Percentiles rank a stretch among this genome's conserved stretches.
These are phyloP conservation scores for Rhodotorula toruloides DNA, from an alignment of 768 basidiomycete genomes.

Conservation along the genomic window DNA sequence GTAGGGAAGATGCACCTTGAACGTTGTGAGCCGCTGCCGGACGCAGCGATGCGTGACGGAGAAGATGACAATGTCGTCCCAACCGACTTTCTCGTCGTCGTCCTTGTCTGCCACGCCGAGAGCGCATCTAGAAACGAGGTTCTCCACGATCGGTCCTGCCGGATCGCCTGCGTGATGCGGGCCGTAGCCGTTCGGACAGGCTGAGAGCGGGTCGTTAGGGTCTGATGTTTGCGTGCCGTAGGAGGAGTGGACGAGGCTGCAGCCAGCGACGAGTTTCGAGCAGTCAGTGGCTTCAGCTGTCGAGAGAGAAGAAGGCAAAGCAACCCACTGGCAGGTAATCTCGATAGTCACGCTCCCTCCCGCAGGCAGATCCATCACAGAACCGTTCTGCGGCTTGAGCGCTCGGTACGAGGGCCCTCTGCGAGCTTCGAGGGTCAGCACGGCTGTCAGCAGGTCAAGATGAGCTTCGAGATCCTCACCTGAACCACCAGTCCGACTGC, in stretches of 20 bases:
- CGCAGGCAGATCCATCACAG: background rate
- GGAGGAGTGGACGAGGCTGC: background rate
- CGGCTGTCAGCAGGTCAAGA: too few relatives aligned
- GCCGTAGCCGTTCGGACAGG: background rate
- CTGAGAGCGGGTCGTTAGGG: background rate
- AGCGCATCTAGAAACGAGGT: conserved; percentile 38
- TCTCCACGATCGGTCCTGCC: background rate
- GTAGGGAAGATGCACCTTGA: too few relatives aligned
- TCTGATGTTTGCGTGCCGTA: background rate
- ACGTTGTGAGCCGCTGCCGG: conserved; percentile 34
- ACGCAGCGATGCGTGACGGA: conserved; percentile 43
- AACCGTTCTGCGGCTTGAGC: conserved; percentile 1
- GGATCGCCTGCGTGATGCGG: conserved; percentile 5
- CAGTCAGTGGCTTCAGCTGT: background rate
- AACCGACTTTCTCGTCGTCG: conserved; percentile 10
- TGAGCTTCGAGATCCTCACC: too few relatives aligned
- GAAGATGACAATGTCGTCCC: conserved; percentile 40
- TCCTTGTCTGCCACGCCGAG: conserved; percentile 41
- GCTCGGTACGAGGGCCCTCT: conserved; percentile 10
- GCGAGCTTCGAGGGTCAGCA: too few relatives aligned
- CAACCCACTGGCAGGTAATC: conserved; percentile 24
- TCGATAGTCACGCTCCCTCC: conserved; percentile 24
- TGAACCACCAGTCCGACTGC: conserved; percentile 29
- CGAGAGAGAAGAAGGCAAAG: background rate
- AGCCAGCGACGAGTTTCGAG: too few relatives aligned